A percentile compares a stretch with the other conserved stretches of the same genome.
Evolutionary conservation across 768 basidiomycete genomes (phyloP).

Genomic region (Boletus bicolor): DNA sequence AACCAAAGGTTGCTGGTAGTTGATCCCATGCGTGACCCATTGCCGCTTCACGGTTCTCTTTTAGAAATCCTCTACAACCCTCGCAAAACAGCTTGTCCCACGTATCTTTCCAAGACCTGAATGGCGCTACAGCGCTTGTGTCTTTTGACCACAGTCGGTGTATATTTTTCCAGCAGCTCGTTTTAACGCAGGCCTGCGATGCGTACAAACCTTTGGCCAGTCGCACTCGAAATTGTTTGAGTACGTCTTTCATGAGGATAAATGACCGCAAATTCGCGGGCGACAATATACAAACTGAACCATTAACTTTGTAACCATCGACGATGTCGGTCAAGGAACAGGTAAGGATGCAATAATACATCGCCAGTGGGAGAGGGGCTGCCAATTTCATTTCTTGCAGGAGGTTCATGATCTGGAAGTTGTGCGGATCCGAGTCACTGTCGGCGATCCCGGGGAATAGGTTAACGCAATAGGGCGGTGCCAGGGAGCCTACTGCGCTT

Average conservation of each 20-base stretch:
- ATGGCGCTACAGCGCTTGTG: background rate
- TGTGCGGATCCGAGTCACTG: conserved; percentile 15
- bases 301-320: conserved; percentile 3
- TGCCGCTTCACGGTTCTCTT: background rate
- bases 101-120: background rate
- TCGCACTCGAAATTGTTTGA: background rate
- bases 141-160: background rate
- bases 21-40: background rate
- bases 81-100: conserved; percentile 8
- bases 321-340: background rate
- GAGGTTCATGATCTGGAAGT: conserved; percentile 19
- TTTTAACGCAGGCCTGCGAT: rapidly evolving
- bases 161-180: background rate
- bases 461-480: too few relatives aligned
- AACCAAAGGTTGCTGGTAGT: conserved; percentile 1
- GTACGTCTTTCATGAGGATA: background rate
- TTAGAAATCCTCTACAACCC: background rate
- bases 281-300: background rate
- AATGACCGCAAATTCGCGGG: conserved; percentile 2
- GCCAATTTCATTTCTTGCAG: conserved; percentile 1
- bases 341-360: conserved; percentile 1
- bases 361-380: conserved; percentile 5
- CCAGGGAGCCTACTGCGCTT: too few relatives aligned
- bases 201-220: background rate
- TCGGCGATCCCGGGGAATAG: background rate